Percentiles rank a stretch among this genome's conserved stretches.
Conservation (phyloP, 177 flowering plant genomes). For the Vitis hybrid region DNA sequence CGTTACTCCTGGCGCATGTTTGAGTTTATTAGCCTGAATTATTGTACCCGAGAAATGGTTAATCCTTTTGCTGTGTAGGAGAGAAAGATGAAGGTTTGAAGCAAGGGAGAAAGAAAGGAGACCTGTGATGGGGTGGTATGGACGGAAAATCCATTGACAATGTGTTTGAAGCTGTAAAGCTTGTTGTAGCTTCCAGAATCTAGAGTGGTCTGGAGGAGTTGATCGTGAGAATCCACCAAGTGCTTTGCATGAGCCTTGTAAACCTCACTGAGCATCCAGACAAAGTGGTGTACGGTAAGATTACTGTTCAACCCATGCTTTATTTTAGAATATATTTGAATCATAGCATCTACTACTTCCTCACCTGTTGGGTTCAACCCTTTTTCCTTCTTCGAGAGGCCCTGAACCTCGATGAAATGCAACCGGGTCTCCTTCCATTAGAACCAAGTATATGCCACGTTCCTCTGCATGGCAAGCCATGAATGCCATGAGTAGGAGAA, state of each 20-base stretch:
- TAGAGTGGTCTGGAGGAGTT: constrained; percentile 54
- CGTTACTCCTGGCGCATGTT: constrained; percentile 50
- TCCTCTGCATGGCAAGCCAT: constrained; percentile 35
- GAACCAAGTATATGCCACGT: constrained; percentile 51
- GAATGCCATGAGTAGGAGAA: not conserved
- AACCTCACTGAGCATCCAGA: constrained; percentile 30
- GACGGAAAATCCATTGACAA: constrained; percentile 81
- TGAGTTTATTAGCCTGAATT: constrained; percentile 58
- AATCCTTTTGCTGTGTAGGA: no score
- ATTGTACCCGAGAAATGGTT: not conserved
- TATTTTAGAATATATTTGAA: not conserved
- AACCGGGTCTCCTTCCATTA: constrained; percentile 65
- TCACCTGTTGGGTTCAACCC: constrained; percentile 36
- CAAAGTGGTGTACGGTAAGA: not conserved
- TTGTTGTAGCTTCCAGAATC: constrained; percentile 61
- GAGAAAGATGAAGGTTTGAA: no score
- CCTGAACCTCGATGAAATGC: constrained; percentile 43
- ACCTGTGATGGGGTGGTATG: constrained; percentile 81
- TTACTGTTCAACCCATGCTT: no score
- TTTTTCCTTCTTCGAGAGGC: constrained; percentile 15
- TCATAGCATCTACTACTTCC: not conserved
- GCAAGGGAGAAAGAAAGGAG: not conserved
- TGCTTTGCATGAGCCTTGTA: constrained; percentile 50
- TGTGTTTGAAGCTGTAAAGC: constrained; percentile 86
- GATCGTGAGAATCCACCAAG: constrained; percentile 60